phyloP scores from a whole-genome alignment of 345 rosid genomes.

The Abelmoschus esculentus region DNA sequence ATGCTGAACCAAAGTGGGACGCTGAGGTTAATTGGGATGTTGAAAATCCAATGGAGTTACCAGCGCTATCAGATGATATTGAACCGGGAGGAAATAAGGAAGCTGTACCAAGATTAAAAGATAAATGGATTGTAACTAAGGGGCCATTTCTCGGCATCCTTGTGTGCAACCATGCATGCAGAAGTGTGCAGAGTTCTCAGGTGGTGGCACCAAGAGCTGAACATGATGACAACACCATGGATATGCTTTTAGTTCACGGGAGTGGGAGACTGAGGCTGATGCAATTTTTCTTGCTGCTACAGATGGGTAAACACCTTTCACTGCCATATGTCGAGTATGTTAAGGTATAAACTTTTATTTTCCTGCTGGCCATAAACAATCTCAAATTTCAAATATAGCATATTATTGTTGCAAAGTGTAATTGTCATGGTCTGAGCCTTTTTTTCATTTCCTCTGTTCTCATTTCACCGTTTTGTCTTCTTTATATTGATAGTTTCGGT shows the following conservation, averaged over 20 bases:
- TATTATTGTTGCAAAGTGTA: neutral
- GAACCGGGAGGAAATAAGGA: slow-evolving; percentile 56
- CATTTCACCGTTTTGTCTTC: too few species aligned
- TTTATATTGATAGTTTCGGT: neutral
- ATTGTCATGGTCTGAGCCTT: too few species aligned
- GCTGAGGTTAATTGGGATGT: slow-evolving; percentile 67
- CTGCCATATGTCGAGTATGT: slow-evolving; percentile 93
- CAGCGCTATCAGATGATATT: slow-evolving; percentile 65
- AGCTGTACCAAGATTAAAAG: slow-evolving; percentile 45
- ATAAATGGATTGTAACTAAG: slow-evolving; percentile 66
- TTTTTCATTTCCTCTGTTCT: neutral
- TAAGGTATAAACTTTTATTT: slow-evolving; percentile 51
- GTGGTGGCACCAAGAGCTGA: slow-evolving; percentile 93
- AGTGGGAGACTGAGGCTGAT: slow-evolving; percentile 72
- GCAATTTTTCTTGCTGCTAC: slow-evolving; percentile 81
- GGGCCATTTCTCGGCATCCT: slow-evolving; percentile 88
- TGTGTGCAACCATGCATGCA: slow-evolving; percentile 95
- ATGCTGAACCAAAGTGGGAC: slow-evolving; percentile 96
- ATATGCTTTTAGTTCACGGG: slow-evolving; percentile 86
- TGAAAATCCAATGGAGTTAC: slow-evolving; percentile 81
- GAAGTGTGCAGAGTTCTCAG: slow-evolving; percentile 92
- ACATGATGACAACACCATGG: slow-evolving; percentile 80
- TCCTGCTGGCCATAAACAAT: neutral
- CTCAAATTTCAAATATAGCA: neutral
- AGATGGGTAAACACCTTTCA: slow-evolving; percentile 79